These are phyloP conservation scores for Hyphopichia pseudoburtonii DNA, from an alignment of 1,139 yeast species.

Conservation along the genomic window DNA sequence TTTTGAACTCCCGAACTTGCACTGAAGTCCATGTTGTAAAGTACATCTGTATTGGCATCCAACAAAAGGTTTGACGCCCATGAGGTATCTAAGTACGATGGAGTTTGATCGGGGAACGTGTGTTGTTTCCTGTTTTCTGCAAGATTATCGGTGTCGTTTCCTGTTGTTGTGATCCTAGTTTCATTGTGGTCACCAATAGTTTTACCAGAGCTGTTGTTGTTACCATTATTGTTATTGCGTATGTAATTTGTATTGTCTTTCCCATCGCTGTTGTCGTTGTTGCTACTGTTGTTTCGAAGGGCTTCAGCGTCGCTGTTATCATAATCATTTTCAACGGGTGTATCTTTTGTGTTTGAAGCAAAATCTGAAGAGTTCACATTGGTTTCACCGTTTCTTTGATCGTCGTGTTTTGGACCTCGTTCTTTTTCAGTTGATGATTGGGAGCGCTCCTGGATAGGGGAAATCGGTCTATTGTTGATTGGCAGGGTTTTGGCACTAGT, in stretches of 20 bases:
- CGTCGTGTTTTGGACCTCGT: no score
- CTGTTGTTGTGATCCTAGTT: neutral
- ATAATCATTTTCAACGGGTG: no score
- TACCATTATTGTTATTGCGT: neutral
- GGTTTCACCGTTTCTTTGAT: no score
- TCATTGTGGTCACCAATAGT: neutral
- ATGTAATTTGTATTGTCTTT: neutral
- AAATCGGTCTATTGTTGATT: no score
- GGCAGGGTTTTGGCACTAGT: no score
- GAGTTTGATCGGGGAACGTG: constrained; percentile 19
- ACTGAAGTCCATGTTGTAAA: constrained; percentile 18
- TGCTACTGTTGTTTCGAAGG: no score
- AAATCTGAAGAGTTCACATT: no score
- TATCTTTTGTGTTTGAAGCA: no score
- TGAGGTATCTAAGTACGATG: constrained; percentile 44
- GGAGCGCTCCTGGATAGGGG: no score
- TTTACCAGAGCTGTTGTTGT: neutral
- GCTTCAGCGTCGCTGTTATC: no score
- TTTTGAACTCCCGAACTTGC: constrained; percentile 14
- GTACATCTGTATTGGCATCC: constrained; percentile 31
- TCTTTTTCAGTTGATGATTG: no score
- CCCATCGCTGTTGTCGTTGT: no score
- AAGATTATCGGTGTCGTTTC: neutral
- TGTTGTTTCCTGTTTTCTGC: neutral
- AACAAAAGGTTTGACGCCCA: constrained; percentile 43